Percentiles rank a stretch among this genome's conserved stretches.
phyloP scores from a whole-genome alignment of 208 protist genomes.

The Crithidia expoeki region DNA sequence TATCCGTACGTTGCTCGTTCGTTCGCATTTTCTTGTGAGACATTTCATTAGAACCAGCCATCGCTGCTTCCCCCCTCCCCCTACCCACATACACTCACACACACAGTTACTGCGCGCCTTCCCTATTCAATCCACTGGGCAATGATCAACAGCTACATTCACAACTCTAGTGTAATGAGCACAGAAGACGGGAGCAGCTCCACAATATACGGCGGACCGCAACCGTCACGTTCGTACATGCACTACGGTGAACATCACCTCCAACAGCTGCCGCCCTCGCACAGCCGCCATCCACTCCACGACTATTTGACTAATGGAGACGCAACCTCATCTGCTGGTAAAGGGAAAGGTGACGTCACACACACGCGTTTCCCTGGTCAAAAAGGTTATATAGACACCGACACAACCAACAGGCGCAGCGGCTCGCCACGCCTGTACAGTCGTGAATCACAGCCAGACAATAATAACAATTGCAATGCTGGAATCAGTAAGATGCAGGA shows the following conservation, averaged over 20 bases:
- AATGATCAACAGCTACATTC: slow-evolving; percentile 37
- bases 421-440: not conserved
- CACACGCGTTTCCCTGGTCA: not conserved
- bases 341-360: not conserved
- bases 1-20: slow-evolving; percentile 1
- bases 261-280: not conserved
- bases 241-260: not conserved
- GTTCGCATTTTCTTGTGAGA: not conserved
- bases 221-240: not conserved
- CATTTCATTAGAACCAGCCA: not conserved
- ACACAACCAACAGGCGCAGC: not conserved
- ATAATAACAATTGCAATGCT: not conserved
- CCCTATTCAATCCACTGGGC: no score
- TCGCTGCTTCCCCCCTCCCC: no score
- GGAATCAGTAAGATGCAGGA: not conserved
- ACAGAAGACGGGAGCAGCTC: slow-evolving; percentile 36
- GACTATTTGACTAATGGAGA: slow-evolving; percentile 1
- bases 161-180: slow-evolving; percentile 28
- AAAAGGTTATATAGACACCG: not conserved
- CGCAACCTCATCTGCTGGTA: not conserved
- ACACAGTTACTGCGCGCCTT: no score
- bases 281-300: not conserved
- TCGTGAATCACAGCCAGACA: not conserved
- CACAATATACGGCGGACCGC: slow-evolving; percentile 9
- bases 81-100: no score